Evolutionary conservation across 768 basidiomycete genomes (phyloP).

Genomic region (Panellus pusillus): DNA sequence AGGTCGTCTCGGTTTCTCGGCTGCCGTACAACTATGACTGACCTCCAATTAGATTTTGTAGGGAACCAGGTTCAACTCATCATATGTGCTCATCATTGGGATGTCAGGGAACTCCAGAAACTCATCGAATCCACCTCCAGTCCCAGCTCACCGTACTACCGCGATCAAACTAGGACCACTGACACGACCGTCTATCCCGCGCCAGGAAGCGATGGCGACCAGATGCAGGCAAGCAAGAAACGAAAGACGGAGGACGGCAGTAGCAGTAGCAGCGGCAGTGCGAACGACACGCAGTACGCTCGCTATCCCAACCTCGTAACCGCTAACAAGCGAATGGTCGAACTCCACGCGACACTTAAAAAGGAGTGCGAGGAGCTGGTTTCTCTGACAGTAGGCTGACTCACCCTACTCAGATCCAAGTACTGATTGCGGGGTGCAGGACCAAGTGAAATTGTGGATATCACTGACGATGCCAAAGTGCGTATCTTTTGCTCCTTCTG

Average conservation of each 20-base stretch:
- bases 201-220: slow-evolving; percentile 28
- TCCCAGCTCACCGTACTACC: slow-evolving; percentile 56
- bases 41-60: slow-evolving; percentile 11
- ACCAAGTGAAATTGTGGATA: slow-evolving; percentile 80
- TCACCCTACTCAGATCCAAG: background rate
- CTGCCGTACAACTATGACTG: background rate
- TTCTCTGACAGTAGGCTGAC: slow-evolving; percentile 48
- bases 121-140: slow-evolving; percentile 49
- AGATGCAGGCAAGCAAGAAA: slow-evolving; percentile 57
- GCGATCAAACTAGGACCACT: slow-evolving; percentile 44
- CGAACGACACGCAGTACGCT: slow-evolving; percentile 39
- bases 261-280: background rate
- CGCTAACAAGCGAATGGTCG: slow-evolving; percentile 53
- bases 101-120: slow-evolving; percentile 59
- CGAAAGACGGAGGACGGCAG: slow-evolving; percentile 44
- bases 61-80: background rate
- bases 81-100: background rate
- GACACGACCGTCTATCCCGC: slow-evolving; percentile 64
- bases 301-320: slow-evolving; percentile 51
- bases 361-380: slow-evolving; percentile 64
- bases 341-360: slow-evolving; percentile 58
- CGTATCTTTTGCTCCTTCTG: slow-evolving; percentile 19
- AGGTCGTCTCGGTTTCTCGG: slow-evolving; percentile 41
- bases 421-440: slow-evolving; percentile 38
- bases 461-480: slow-evolving; percentile 80